Base-by-base conservation (phyloP, 2,329 filamentous ascomycete genomes). In the Lasiodiplodia hormozganensis region DNA sequence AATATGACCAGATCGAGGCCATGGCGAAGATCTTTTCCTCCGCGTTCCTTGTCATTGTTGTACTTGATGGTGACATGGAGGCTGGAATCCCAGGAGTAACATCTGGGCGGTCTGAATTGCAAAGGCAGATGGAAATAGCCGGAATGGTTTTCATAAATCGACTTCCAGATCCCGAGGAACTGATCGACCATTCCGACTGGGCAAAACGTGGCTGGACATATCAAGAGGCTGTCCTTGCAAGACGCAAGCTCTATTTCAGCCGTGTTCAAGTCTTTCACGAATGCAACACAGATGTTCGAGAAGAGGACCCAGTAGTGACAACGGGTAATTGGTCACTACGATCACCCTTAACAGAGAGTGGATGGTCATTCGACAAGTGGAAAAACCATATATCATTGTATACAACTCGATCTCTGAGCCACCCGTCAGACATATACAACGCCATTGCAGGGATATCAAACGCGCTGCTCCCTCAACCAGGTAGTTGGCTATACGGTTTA, bases 151-250 rank as follows among this genome's bases (percentile, higher is more conserved):
- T n/a, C n/a, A n/a, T n/a, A n/a, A n/a, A n/a, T n/a, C n/a, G n/a
- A n/a, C n/a, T n/a, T n/a, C n/a, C n/a, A n/a, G n/a, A n/a, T n/a
- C n/a, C n/a, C n/a, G n/a, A n/a, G n/a, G n/a, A n/a, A n/a, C n/a
- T n/a, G n/a, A n/a, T n/a, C n/a, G n/a, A n/a, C n/a, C n/a, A n/a
- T n/a, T n/a, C n/a, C n/a, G n/a, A n/a, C n/a, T n/a, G n/a, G n/a
- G n/a, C n/a, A n/a, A n/a, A n/a, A n/a, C n/a, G n/a, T n/a, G n/a
- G 62, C 16, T 69, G 62, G 67, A 69, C 67, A 7, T 65, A 66
- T 14, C 67, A 69, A 23, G 67, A 69, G 40, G 34, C 34, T 14
- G 2, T 60, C 7, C 52, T 66, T 25, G 36, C 62, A 3, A 52
- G 47, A 40, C 34, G 62, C 0, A 36, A 25, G 8, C 51, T 69